Evolutionary conservation across 2,329 filamentous ascomycete species (phyloP).

Genomic region (Aspergillus caelatus): DNA sequence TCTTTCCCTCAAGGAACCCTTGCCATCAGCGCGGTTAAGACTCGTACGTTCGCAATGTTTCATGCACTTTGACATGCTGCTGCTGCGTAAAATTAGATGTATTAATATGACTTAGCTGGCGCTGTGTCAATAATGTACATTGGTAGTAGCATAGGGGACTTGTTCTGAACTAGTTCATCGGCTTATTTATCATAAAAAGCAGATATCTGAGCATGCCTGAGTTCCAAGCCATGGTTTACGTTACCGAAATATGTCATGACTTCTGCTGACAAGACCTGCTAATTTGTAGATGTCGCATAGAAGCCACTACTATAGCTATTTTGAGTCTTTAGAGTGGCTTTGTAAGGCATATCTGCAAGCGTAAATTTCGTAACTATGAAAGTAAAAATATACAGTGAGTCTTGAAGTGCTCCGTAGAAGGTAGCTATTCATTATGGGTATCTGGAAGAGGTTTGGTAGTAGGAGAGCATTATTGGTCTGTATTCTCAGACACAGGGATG

Average conservation of each 20-base stretch:
- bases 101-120: neutral
- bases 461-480: slow-evolving; percentile 14
- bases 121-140: neutral
- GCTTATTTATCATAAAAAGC: neutral
- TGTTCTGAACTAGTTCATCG: neutral
- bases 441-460: neutral
- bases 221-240: neutral
- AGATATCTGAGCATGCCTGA: neutral
- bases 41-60: neutral
- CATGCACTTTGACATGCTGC: no score
- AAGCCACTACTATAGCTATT: neutral
- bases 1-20: neutral
- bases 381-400: neutral
- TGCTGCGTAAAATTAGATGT: neutral
- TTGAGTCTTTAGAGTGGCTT: neutral
- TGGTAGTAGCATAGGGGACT: neutral
- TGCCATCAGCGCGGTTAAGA: neutral
- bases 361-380: neutral
- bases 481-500: slow-evolving; percentile 50
- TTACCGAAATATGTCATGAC: neutral
- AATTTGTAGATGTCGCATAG: neutral
- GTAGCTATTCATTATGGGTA: neutral
- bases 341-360: neutral
- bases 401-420: neutral
- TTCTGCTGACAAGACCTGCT: neutral